Percentiles rank a stretch among this genome's conserved stretches.
Evolutionary conservation across 2,329 filamentous ascomycete species (phyloP).

Genomic region (Biscogniauxia marginata): DNA sequence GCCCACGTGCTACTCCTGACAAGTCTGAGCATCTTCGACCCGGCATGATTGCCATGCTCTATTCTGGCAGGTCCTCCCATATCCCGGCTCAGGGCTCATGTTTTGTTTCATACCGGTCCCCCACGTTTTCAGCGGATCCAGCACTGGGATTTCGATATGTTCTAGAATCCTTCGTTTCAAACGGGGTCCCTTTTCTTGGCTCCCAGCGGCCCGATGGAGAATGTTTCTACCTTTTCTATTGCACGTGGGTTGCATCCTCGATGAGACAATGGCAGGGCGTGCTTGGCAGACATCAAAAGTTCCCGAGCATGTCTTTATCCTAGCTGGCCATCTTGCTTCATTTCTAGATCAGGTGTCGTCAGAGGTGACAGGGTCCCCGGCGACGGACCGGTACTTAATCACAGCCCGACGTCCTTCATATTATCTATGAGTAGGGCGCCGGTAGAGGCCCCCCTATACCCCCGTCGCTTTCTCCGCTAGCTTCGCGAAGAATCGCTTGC

Average conservation of each 20-base stretch:
- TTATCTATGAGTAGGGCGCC: constrained; percentile 1
- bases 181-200: constrained; percentile 18
- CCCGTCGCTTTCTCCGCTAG: neutral
- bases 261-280: neutral
- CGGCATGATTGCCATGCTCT: neutral
- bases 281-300: neutral
- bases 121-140: constrained; percentile 30
- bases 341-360: neutral
- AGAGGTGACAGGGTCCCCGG: neutral
- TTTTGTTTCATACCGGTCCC: constrained; percentile 19
- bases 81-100: constrained; percentile 14
- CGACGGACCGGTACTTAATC: constrained; percentile 13
- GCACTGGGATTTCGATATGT: constrained; percentile 23
- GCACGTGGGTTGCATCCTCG: neutral
- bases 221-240: neutral
- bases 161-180: constrained; percentile 27
- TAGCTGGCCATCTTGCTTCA: neutral
- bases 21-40: neutral
- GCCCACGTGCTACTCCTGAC: neutral
- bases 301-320: neutral
- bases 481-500: neutral
- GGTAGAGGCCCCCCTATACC: neutral
- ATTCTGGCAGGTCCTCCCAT: neutral
- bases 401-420: constrained; percentile 13
- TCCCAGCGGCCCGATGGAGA: constrained; percentile 7